Base-by-base conservation (phyloP, 179 eudicot species). In the Carnegiea gigantea region DNA sequence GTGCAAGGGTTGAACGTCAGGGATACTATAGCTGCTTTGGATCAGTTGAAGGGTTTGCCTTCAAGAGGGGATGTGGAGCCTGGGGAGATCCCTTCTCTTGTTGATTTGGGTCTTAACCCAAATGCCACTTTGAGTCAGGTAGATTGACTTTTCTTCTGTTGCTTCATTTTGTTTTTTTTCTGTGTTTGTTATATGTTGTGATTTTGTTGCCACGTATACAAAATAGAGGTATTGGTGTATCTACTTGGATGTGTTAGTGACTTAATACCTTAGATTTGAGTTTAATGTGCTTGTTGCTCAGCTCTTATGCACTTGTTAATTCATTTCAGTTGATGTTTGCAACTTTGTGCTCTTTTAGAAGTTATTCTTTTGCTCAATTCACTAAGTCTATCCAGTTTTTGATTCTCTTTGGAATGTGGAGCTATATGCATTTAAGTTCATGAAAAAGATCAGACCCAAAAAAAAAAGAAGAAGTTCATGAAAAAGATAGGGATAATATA, bases 11-110 rank as follows among this genome's bases (percentile, higher is more conserved):
- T 90, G 87, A 87, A 90, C 77, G 91, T 95, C 36, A 91, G 99
- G 90, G 88, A 95, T 81, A 92, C 99, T 9, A 81, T 95, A 18
- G 92, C 88, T 62, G 97, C 92, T 43, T 81, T 92, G 89, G 99
- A 94, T 81, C 93, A 89, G 82, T 79, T 92, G 82, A 94, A 86
- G 85, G 99, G 94, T 10, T 86, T 93, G 87, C 99, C 99, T n/a
- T 77, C 87, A 36, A 83, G 86, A 76, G 98, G 99, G 7, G 98
- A 92, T 86, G 92, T 94, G 23, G 95, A 94, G 80, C 82, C 88
- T 72, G 99, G 99, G 57, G 97, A 92, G 82, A 87, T 95, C 76
- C 99, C 99, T 1, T 82, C 92, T 54, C 89, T 95, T 91, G 86
- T 81, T 79, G 93, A 90, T 77, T 89, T 95, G 94, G 99, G 98